Percentiles rank a stretch among this genome's conserved stretches.
These are phyloP conservation scores for Melanomma pulvis-pyrius DNA, from an alignment of 495 filamentous ascomycete species.

Conservation along the genomic window DNA sequence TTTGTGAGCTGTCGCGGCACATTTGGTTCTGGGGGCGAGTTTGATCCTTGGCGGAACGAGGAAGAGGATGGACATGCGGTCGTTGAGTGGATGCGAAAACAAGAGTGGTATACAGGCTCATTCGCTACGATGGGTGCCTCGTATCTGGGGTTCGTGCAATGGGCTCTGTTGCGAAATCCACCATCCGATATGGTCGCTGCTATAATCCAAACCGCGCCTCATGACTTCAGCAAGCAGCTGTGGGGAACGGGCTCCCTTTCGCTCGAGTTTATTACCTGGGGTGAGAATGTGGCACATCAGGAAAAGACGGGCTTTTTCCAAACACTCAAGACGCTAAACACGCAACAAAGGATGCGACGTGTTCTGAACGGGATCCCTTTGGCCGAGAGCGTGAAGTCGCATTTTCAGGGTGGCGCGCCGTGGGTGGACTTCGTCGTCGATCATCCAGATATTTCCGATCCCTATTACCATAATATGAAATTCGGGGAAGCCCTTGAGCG, in stretches of 20 bases:
- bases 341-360: background rate
- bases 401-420: background rate
- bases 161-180: conserved; percentile 14
- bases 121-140: conserved; percentile 6
- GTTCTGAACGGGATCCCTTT: conserved; percentile 10
- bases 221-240: background rate
- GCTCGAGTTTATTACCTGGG: conserved; percentile 12
- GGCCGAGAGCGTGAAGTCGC: background rate
- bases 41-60: conserved; percentile 9
- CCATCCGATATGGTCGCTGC: conserved; percentile 12
- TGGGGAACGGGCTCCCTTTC: conserved; percentile 11
- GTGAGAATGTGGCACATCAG: conserved; percentile 9
- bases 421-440: background rate
- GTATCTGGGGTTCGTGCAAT: conserved; percentile 22
- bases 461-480: conserved; percentile 6
- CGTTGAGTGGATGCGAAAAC: conserved; percentile 18
- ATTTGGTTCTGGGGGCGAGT: conserved; percentile 11
- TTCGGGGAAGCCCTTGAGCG: background rate
- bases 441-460: background rate
- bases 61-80: conserved; percentile 3
- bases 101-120: conserved; percentile 13
- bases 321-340: background rate
- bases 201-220: background rate
- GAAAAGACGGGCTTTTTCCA: background rate
- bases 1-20: conserved; percentile 21